These are phyloP conservation scores for Kernera saxatilis DNA, from an alignment of 345 rosid genomes.

Conservation along the genomic window DNA sequence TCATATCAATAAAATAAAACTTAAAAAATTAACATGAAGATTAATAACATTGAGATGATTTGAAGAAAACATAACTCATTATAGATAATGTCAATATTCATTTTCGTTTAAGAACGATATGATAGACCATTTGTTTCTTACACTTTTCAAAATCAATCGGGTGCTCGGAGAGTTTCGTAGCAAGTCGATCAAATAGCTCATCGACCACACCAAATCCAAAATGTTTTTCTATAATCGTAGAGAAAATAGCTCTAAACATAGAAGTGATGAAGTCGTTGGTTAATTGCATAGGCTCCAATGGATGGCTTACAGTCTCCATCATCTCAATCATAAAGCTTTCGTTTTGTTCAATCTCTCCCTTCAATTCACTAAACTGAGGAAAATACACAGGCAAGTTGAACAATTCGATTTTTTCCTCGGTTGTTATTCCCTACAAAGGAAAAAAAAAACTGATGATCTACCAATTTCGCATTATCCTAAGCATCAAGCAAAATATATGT, in stretches of 20 bases:
- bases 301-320: background rate
- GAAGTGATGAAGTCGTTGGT: background rate
- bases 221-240: background rate
- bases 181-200: background rate
- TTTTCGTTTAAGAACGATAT: background rate
- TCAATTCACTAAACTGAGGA: background rate
- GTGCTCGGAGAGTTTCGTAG: background rate
- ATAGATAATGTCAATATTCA: no score
- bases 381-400: background rate
- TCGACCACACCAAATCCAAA: background rate
- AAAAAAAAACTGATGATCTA: background rate
- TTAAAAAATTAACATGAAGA: no score
- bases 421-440: background rate
- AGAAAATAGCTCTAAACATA: background rate
- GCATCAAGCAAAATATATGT: no score
- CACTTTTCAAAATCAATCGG: background rate
- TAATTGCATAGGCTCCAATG: background rate
- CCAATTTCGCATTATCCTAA: no score
- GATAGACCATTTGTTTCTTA: background rate
- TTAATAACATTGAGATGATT: no score
- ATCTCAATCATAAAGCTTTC: background rate
- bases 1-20: no score
- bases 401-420: background rate
- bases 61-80: no score
- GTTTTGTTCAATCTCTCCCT: background rate